Evolutionary conservation across 2,329 filamentous ascomycete species (phyloP).

Genomic region (Gaeumannomyces tritici): DNA sequence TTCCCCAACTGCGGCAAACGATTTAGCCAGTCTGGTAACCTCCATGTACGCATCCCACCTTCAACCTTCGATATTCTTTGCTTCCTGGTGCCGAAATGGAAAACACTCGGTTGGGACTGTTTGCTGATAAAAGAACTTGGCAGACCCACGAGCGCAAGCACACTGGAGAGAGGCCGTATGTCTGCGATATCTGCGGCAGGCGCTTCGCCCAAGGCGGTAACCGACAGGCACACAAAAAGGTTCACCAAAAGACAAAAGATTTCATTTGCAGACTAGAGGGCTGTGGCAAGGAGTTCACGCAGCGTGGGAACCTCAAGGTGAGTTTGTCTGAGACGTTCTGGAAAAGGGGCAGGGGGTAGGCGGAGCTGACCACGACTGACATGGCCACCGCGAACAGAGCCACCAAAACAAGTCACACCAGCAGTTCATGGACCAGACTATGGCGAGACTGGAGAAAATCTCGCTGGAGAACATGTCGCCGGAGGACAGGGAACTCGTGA

Average conservation of each 20-base stretch:
- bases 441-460: slow-evolving; percentile 55
- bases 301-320: slow-evolving; percentile 87
- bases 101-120: too few relatives aligned
- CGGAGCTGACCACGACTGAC: too few relatives aligned
- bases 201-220: slow-evolving; percentile 80
- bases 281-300: slow-evolving; percentile 82
- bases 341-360: too few relatives aligned
- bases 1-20: slow-evolving; percentile 55
- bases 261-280: slow-evolving; percentile 74
- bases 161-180: slow-evolving; percentile 77
- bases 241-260: slow-evolving; percentile 63
- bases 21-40: slow-evolving; percentile 85
- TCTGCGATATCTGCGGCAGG: slow-evolving; percentile 71
- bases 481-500: slow-evolving; percentile 65
- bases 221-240: slow-evolving; percentile 72
- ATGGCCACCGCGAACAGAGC: slow-evolving; percentile 36
- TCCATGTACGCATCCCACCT: slow-evolving; percentile 53
- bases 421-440: slow-evolving; percentile 60
- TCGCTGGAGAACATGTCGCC: slow-evolving; percentile 56
- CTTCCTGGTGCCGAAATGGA: too few relatives aligned
- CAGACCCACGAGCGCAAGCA: slow-evolving; percentile 82
- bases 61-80: neutral
- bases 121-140: neutral
- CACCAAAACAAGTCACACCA: slow-evolving; percentile 94
- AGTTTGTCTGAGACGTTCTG: slow-evolving; percentile 5